Evolutionary conservation across 495 filamentous ascomycete species (phyloP).

Genomic region (Xylaria scruposa): DNA sequence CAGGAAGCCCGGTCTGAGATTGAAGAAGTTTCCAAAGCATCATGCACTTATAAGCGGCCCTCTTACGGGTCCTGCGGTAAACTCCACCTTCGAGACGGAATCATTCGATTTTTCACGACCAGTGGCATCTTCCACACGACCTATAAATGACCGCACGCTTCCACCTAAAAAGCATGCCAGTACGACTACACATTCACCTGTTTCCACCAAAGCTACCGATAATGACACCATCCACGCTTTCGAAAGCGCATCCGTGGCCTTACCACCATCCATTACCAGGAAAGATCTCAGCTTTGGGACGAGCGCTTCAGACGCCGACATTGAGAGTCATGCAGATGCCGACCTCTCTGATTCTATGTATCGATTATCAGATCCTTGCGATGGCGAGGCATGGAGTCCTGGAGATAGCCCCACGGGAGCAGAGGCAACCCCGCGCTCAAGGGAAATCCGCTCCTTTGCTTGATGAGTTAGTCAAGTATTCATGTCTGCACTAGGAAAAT

Average conservation of each 20-base stretch:
- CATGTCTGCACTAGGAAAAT: neutral
- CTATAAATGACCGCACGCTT: neutral
- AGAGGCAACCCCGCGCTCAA: neutral
- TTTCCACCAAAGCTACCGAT: neutral
- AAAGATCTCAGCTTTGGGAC: conserved; percentile 32
- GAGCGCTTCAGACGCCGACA: conserved; percentile 41
- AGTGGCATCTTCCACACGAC: conserved; percentile 30
- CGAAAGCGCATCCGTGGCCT: conserved; percentile 35
- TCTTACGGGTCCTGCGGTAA: conserved; percentile 27
- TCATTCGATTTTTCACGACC: conserved; percentile 47
- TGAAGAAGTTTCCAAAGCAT: conserved; percentile 39
- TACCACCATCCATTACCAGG: conserved; percentile 23
- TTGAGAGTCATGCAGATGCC: conserved; percentile 39
- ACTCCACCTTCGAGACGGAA: conserved; percentile 31
- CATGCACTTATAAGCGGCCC: conserved; percentile 36
- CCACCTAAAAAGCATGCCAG: neutral
- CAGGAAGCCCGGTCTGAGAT: conserved; percentile 35
- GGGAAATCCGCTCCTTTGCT: neutral
- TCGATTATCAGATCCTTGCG: neutral
- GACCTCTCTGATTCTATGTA: conserved; percentile 19
- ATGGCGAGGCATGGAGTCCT: neutral
- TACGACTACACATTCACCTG: neutral
- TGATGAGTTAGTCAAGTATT: neutral
- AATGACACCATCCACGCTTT: conserved; percentile 8
- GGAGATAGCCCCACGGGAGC: neutral